Evolutionary conservation across 495 filamentous ascomycete species (phyloP).

Genomic region (Daldinia bambusicola): DNA sequence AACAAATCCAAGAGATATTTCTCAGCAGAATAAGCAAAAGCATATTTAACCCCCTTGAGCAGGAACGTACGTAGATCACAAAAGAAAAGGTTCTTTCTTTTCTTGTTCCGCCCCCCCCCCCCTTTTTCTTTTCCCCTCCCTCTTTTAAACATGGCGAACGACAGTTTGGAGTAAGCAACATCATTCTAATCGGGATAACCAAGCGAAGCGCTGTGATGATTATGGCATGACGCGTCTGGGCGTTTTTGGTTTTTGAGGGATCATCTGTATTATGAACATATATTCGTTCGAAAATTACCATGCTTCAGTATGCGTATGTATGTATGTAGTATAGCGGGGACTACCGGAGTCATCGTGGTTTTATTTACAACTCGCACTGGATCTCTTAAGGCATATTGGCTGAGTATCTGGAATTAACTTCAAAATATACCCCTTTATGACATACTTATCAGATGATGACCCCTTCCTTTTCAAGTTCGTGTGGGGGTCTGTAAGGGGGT

Average conservation of each 20-base stretch:
- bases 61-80: background rate
- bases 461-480: background rate
- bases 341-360: conserved; percentile 17
- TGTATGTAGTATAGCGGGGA: conserved; percentile 37
- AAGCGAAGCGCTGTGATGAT: conserved; percentile 1
- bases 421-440: conserved; percentile 20
- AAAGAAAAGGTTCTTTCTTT: background rate
- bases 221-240: conserved; percentile 8
- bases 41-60: background rate
- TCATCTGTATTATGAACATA: conserved; percentile 10
- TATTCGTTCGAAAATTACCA: conserved; percentile 4
- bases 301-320: conserved; percentile 25
- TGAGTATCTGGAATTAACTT: conserved; percentile 18
- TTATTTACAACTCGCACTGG: conserved; percentile 16
- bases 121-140: too few species aligned
- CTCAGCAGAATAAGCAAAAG: conserved; percentile 64
- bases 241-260: conserved; percentile 6
- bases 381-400: background rate
- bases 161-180: background rate
- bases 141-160: conserved; percentile 6
- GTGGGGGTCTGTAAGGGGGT: background rate
- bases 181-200: conserved; percentile 5
- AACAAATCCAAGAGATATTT: conserved; percentile 86
- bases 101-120: too few species aligned
- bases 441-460: background rate